Base-by-base conservation (phyloP, 2,329 filamentous ascomycete genomes). In the Trichoderma simmonsii region DNA sequence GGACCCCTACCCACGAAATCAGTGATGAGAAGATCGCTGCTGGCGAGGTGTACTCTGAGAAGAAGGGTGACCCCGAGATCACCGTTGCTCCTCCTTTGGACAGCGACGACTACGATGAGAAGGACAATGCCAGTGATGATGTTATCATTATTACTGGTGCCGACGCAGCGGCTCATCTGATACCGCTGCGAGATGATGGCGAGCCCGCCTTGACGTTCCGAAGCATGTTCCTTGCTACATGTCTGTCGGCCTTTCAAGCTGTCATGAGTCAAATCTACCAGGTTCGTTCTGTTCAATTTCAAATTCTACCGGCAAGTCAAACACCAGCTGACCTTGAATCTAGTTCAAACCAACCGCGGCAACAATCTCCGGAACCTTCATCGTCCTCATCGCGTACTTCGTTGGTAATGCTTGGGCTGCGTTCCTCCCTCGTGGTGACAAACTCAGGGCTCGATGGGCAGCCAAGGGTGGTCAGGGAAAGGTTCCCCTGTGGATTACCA, bases 341-440 rank as follows among this genome's bases (percentile, higher is more conserved):
- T 12, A 87, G 85, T 88, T 86, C 77, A 88, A 88, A 82, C 86
- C 86, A 0, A 88, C 86, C 0, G 3, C 48, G 1, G 77, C 86
- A 43, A 81, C 80, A 3, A 85, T 88, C 21, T 81, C 82, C 18
- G 86, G 86, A 48, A 88, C 86, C 0, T 89, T 88, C 70, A 87
- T 88, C 66, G 86, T 88, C 6, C 82, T 89, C 54, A 87, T 89
- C 60, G 85, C 85, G 14, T 88, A 88, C 78, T 88, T 89, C 63
- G 64, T 85, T 2, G 87, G 87, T 9, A 86, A 79, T n/a, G 79
- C 75, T 5, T 79, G 78, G 78, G 77, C 77, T 1, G 66, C 72
- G 1, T 15, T 72, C 69, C 66, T 72, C 39, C 72, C 87, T 1
- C 86, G 87, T 6, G 87, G 86, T 14, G 87, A 89, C 66, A 78